Conservation (phyloP, 305 asterid species). For the Rubia balearica region DNA sequence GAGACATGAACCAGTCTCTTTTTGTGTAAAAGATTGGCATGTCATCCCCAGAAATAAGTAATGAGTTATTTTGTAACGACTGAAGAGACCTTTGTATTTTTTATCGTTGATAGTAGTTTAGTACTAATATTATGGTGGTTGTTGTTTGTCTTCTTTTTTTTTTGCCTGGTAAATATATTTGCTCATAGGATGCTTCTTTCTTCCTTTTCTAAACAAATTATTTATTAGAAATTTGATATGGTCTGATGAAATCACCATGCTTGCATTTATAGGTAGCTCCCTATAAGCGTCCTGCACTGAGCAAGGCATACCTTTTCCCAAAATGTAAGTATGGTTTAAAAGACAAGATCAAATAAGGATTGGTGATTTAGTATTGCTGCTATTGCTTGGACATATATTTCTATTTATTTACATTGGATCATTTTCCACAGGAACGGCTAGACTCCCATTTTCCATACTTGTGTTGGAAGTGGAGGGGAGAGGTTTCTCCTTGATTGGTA, state of each 20-base stretch:
- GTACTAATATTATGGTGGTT: not conserved
- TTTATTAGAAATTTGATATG: not conserved
- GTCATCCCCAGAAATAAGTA: not conserved
- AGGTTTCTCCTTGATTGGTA: constrained; percentile 96
- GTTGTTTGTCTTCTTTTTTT: not conserved
- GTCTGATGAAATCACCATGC: not conserved
- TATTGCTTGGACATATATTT: not conserved
- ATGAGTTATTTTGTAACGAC: not conserved
- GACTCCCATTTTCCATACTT: constrained; percentile 88
- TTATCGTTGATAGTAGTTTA: not conserved
- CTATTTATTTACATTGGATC: constrained; percentile 3
- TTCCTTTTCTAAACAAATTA: not conserved
- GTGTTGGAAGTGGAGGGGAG: constrained; percentile 99
- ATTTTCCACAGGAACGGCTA: constrained; percentile 69
- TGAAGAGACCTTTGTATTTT: too few relatives aligned
- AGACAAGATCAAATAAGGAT: not conserved
- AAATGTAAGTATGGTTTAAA: constrained; percentile 50
- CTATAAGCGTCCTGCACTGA: constrained; percentile 94
- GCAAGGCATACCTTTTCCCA: constrained; percentile 91
- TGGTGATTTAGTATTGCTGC: constrained; percentile 7
- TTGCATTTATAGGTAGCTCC: constrained; percentile 83
- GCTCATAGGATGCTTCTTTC: constrained; percentile 1
- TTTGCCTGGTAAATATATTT: not conserved
- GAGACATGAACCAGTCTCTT: not conserved
- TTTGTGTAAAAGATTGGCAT: not conserved